Percentiles rank a stretch among this genome's conserved stretches.
Evolutionary conservation across 2,329 filamentous ascomycete species (phyloP).

Genomic region (Beauveria caledonica): DNA sequence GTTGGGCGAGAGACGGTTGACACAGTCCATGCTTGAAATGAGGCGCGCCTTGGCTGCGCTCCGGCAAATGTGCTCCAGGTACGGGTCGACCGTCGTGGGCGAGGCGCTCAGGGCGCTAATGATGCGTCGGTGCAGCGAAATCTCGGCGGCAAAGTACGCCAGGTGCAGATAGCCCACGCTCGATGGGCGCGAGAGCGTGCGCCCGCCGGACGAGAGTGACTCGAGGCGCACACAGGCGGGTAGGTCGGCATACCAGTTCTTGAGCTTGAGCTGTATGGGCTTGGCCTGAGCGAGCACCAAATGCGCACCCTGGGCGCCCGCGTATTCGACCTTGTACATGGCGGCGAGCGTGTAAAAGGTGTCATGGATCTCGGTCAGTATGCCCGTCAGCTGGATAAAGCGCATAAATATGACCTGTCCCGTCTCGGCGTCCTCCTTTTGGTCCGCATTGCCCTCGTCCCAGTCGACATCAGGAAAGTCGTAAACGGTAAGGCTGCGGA

Average conservation of each 20-base stretch:
- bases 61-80: constrained; percentile 85
- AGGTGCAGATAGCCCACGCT: constrained; percentile 75
- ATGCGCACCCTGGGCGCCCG: constrained; percentile 62
- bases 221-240: constrained; percentile 60
- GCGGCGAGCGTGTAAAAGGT: constrained; percentile 75
- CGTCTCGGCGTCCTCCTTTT: constrained; percentile 56
- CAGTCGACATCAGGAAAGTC: constrained; percentile 69
- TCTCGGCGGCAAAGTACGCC: constrained; percentile 89
- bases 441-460: constrained; percentile 52
- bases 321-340: constrained; percentile 58
- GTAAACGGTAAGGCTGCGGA: constrained; percentile 52
- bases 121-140: constrained; percentile 84
- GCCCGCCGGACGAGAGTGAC: constrained; percentile 30
- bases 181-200: constrained; percentile 39
- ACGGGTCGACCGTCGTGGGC: constrained; percentile 53
- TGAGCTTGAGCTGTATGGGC: constrained; percentile 72
- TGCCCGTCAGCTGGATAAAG: constrained; percentile 66
- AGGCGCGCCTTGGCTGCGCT: constrained; percentile 88
- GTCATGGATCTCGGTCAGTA: constrained; percentile 72
- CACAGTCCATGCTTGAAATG: constrained; percentile 95
- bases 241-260: constrained; percentile 72
- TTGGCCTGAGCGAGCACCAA: constrained; percentile 69
- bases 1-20: constrained; percentile 79
- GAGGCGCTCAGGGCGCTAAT: constrained; percentile 62
- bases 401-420: constrained; percentile 65